Evolutionary conservation across 495 filamentous ascomycete genomes (phyloP).

Genomic region (Penicillium paradoxum): DNA sequence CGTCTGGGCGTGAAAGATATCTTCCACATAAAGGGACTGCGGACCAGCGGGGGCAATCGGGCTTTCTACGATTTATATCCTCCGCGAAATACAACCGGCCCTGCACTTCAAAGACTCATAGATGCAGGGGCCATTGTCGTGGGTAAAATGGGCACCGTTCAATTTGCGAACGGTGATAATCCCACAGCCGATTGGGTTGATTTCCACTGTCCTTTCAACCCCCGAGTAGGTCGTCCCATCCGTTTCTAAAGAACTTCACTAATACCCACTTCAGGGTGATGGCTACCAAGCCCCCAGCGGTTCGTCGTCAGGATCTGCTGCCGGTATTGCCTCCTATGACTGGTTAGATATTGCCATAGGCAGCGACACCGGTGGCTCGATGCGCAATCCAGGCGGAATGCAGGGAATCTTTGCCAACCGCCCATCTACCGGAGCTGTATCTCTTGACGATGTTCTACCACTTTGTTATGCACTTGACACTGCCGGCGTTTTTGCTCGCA

Average conservation of each 20-base stretch:
- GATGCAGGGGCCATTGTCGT: slow-evolving; percentile 44
- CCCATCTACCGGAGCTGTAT: slow-evolving; percentile 18
- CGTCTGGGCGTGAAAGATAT: slow-evolving; percentile 45
- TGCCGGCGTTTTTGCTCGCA: slow-evolving; percentile 44
- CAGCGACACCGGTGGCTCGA: slow-evolving; percentile 43
- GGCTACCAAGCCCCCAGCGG: slow-evolving; percentile 39
- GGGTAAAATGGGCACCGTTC: slow-evolving; percentile 44
- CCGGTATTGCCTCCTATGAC: slow-evolving; percentile 33
- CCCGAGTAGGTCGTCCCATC: slow-evolving; percentile 16
- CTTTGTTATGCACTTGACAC: slow-evolving; percentile 43
- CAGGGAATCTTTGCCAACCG: slow-evolving; percentile 36
- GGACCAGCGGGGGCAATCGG: slow-evolving; percentile 39
- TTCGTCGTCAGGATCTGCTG: slow-evolving; percentile 36
- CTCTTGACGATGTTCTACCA: slow-evolving; percentile 37
- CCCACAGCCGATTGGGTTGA: slow-evolving; percentile 40
- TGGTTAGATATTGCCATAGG: slow-evolving; percentile 46
- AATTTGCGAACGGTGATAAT: slow-evolving; percentile 40
- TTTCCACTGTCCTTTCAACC: slow-evolving; percentile 41
- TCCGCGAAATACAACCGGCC: slow-evolving; percentile 24
- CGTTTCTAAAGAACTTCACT: neutral
- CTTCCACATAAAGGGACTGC: slow-evolving; percentile 38
- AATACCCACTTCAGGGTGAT: slow-evolving; percentile 21
- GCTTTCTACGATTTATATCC: slow-evolving; percentile 37
- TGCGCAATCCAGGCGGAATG: slow-evolving; percentile 31
- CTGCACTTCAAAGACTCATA: slow-evolving; percentile 35